Conservation (phyloP, 1,139 yeast genomes). For the Yamadazyma jaroonii region DNA sequence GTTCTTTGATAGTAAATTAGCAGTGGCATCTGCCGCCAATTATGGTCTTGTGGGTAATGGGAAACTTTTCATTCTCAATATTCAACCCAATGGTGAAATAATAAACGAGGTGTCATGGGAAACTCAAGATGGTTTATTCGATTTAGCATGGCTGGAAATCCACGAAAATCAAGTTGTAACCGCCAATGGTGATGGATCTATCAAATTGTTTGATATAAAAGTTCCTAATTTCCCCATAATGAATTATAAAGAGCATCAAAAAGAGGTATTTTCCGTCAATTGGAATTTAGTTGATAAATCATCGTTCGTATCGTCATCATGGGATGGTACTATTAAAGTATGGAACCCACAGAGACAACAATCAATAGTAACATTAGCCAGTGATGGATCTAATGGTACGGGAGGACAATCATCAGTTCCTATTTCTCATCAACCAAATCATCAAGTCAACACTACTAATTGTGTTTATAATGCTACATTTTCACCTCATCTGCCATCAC, state of each 20-base stretch:
- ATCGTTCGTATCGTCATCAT: slow-evolving; percentile 72
- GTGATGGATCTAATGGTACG: background rate
- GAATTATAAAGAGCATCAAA: slow-evolving; percentile 73
- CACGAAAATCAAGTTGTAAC: slow-evolving; percentile 83
- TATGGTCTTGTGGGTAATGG: slow-evolving; percentile 96
- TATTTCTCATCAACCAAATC: slow-evolving; percentile 27
- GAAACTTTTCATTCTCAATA: slow-evolving; percentile 63
- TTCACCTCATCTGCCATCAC: slow-evolving; percentile 81
- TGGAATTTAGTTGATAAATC: slow-evolving; percentile 85
- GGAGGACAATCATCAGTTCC: slow-evolving; percentile 26
- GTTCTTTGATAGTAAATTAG: slow-evolving; percentile 81
- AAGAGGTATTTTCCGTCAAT: slow-evolving; percentile 83
- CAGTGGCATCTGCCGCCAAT: slow-evolving; percentile 89
- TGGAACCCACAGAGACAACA: slow-evolving; percentile 61
- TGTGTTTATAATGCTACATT: slow-evolving; percentile 79
- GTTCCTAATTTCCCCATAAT: slow-evolving; percentile 70
- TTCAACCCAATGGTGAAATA: slow-evolving; percentile 64
- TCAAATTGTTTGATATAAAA: slow-evolving; percentile 75
- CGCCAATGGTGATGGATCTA: slow-evolving; percentile 88
- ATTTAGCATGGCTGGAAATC: slow-evolving; percentile 83
- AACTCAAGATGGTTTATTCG: slow-evolving; percentile 92
- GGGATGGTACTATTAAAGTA: slow-evolving; percentile 89
- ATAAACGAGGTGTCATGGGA: slow-evolving; percentile 62
- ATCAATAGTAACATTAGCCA: slow-evolving; percentile 56
- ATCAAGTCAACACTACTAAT: slow-evolving; percentile 31